Evolutionary conservation across 2,329 filamentous ascomycete species (phyloP), one percentile per base, ranked within the genome.

Genomic region (Orbilia quercus): DNA sequence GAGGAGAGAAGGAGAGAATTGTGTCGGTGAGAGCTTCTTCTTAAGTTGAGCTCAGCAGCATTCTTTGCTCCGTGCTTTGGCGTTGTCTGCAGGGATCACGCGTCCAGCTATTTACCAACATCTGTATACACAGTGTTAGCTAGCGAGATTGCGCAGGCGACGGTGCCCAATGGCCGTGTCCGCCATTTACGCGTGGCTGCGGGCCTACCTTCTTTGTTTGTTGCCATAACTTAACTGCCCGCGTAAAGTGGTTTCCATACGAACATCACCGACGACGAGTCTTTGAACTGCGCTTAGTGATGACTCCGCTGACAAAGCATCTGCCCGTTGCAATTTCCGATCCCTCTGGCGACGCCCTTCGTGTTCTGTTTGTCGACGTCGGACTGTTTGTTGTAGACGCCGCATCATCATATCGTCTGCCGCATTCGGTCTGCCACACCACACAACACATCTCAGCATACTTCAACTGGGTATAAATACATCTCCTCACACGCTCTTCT

Each of bases 11-110:
- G 75, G 79, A 77, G 75, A 75, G 72, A 73, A 76, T 76, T 76
- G 77, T 74, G 75, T 65, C 70, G 47, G 64, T 28, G 60, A 45
- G 55, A 40, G 53, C 44, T 77, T 77, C 79, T 80, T 80, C 80
- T 80, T 77, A 79, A 76, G 77, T 16, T 34, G 20, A 20, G n/a
- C n/a, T 38, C 42, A 25, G 25, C 64, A 40, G 60, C 50, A 48
- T 53, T 45, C 47, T 31, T 18, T 51, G 42, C 42, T 45, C 42
- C 42, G 42, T 45, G 14, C 42, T 45, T 45, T 45, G 42, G 42
- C 42, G 45, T 28, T 23, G 25, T 11, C 12, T 16, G 25, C 64
- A 69, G 54, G 64, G 64, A 51, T 66, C 48, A 60, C 64, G 64
- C 63, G 63, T 67, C 31, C 42, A 31, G 14, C 25, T 66, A 57